phyloP scores from a whole-genome alignment of 345 rosid species.

The Acer campestre region DNA sequence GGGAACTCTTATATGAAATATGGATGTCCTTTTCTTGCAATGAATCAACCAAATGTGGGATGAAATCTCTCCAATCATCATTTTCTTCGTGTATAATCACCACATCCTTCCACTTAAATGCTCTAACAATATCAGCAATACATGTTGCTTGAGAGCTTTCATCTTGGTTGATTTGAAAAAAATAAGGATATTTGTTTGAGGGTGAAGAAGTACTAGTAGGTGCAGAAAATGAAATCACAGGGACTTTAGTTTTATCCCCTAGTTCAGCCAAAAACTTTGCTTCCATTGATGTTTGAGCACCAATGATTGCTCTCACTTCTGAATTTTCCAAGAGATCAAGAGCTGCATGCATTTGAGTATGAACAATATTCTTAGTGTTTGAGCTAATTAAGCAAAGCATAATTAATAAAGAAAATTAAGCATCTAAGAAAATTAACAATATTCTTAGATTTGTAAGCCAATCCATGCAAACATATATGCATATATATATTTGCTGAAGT shows the following conservation, averaged over 20 bases:
- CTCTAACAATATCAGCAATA: slow-evolving; percentile 21
- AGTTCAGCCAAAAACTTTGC: slow-evolving; percentile 7
- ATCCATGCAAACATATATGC: too few species aligned
- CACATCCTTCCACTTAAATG: slow-evolving; percentile 35
- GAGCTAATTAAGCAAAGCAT: too few species aligned
- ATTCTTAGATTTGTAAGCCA: too few species aligned
- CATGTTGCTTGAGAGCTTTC: slow-evolving; percentile 21
- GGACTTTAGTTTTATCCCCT: not conserved
- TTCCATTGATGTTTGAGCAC: not conserved
- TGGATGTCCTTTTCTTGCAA: slow-evolving; percentile 15
- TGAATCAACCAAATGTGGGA: slow-evolving; percentile 10
- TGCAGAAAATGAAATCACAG: too few species aligned
- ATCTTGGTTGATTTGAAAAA: slow-evolving; percentile 33
- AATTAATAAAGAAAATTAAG: too few species aligned
- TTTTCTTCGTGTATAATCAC: slow-evolving; percentile 31
- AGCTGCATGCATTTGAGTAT: not conserved
- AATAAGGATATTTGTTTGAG: not conserved
- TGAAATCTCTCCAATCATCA: slow-evolving; percentile 1
- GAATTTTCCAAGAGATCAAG: not conserved
- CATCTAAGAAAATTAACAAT: too few species aligned
- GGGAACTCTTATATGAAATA: not conserved
- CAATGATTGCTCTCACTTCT: not conserved
- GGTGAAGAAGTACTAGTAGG: too few species aligned
- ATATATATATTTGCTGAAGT: too few species aligned
- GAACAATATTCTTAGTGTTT: too few species aligned